A percentile compares a stretch with the other conserved stretches of the same genome.
phyloP scores from a whole-genome alignment of 2,329 filamentous ascomycete genomes.

The Coniochaeta prunicola region DNA sequence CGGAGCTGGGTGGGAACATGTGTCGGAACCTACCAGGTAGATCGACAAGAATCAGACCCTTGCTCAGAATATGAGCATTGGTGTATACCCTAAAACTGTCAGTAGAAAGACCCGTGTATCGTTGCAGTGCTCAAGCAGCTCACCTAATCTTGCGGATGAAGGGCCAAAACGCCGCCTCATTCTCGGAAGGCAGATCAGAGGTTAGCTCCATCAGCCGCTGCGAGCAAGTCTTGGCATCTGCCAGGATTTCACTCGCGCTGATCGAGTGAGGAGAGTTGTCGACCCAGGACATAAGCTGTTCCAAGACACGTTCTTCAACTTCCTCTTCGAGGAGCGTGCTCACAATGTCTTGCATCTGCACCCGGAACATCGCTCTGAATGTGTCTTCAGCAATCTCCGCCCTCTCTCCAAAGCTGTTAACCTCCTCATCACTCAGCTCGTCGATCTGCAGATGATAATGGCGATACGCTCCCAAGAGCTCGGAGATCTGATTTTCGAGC shows the following conservation, averaged over 20 bases:
- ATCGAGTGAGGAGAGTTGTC: slow-evolving; percentile 4
- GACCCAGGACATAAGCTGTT: slow-evolving; percentile 17
- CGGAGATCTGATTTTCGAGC: slow-evolving; percentile 22
- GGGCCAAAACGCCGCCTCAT: slow-evolving; percentile 28
- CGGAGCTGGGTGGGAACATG: background rate
- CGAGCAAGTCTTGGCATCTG: slow-evolving; percentile 23
- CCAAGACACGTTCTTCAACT: slow-evolving; percentile 8
- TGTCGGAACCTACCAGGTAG: slow-evolving; percentile 30
- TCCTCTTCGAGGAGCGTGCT: background rate
- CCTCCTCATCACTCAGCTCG: slow-evolving; percentile 13
- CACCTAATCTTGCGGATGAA: slow-evolving; percentile 36
- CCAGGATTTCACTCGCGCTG: background rate
- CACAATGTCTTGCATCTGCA: slow-evolving; percentile 9
- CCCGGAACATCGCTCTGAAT: slow-evolving; percentile 28
- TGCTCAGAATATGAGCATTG: slow-evolving; percentile 37
- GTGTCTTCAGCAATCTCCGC: slow-evolving; percentile 27
- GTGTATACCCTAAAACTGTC: slow-evolving; percentile 29
- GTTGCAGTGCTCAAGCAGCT: slow-evolving; percentile 6
- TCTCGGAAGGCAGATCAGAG: slow-evolving; percentile 20
- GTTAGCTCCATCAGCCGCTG: slow-evolving; percentile 24
- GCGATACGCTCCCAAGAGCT: slow-evolving; percentile 28
- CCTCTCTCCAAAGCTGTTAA: slow-evolving; percentile 15
- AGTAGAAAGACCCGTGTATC: slow-evolving; percentile 1
- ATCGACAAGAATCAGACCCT: slow-evolving; percentile 39
- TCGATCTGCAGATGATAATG: slow-evolving; percentile 20